Evolutionary conservation across 306 rosid genomes (phyloP), one percentile per base, ranked within the genome.

Genomic region (Oxytropis ochrocephala): DNA sequence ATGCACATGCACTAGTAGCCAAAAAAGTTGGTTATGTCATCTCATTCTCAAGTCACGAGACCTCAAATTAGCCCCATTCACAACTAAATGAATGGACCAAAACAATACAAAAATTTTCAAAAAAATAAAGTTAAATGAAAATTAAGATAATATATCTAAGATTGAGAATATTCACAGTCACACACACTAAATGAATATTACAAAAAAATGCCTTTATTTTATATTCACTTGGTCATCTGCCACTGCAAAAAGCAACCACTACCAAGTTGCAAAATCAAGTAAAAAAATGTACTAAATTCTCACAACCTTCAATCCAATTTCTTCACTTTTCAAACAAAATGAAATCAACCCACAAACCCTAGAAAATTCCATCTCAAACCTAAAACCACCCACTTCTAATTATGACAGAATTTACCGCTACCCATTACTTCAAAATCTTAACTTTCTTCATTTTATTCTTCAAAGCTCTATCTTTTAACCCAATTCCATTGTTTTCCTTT

Each of bases 251-350:
- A 77, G 90, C 48, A 74, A 52, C 68, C 77, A 75, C 67, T 75
- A 76, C 73, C 43, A 74, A 48, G 70, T 83, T 75, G 76, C 88
- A 80, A 75, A 78, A 76, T 70, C 77, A 69, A 85, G 81, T 75
- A 53, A 24, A 53, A 53, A 87, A 84, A 69, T 83, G 66, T 70
- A 80, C 81, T 87, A 47, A 84, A 84, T 84, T 87, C 84, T 81
- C 90, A 85, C 90, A 83, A 75, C 87, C 88, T 69, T 87, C 96
- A 53, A 87, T 50, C 76, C 87, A 77, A 72, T 85, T 76, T 71
- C 81, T 47, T 83, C 63, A 30, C 46, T 53, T 50, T 33, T 69
- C 81, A 65, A 65, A 70, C 80, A 76, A 50, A 79, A 59, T 78
- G 80, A 64, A 53, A 71, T 72, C 78, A 63, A 76, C 72, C 46